Evolutionary conservation across 371 early-diverging fungal species (phyloP).

Genomic region (Zopfochytrium polystomum): DNA sequence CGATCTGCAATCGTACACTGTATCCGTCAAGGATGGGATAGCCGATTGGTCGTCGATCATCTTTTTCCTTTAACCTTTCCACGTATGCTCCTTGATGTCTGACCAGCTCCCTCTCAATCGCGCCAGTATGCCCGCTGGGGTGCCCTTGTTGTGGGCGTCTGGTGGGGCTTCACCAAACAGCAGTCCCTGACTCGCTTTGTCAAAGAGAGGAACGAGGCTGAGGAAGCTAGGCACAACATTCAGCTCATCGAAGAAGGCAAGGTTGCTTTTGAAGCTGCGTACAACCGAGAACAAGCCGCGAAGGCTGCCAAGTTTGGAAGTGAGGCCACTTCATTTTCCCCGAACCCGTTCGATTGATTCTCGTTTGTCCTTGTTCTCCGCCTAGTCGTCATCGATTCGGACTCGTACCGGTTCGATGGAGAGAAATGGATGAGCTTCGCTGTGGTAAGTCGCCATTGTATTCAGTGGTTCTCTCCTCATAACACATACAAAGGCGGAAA

Average conservation of each 20-base stretch:
- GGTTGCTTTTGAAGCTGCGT: conserved; percentile 46
- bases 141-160: conserved; percentile 45
- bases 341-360: no score
- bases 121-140: conserved; percentile 43
- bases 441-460: conserved; percentile 23
- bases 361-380: neutral
- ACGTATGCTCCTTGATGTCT: no score
- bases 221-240: conserved; percentile 29
- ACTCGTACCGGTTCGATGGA: conserved; percentile 32
- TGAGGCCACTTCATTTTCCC: no score
- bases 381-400: conserved; percentile 34
- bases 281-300: conserved; percentile 42
- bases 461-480: no score
- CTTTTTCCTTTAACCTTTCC: no score
- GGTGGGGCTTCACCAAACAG: conserved; percentile 44
- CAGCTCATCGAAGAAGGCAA: conserved; percentile 50
- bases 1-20: no score
- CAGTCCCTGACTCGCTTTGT: conserved; percentile 41
- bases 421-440: conserved; percentile 37
- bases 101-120: no score
- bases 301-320: conserved; percentile 43
- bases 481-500: no score
- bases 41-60: no score
- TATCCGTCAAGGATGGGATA: no score
- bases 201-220: conserved; percentile 34